Base-by-base conservation (phyloP, 2,329 filamentous ascomycete species). In the Fusarium phyllophilum region DNA sequence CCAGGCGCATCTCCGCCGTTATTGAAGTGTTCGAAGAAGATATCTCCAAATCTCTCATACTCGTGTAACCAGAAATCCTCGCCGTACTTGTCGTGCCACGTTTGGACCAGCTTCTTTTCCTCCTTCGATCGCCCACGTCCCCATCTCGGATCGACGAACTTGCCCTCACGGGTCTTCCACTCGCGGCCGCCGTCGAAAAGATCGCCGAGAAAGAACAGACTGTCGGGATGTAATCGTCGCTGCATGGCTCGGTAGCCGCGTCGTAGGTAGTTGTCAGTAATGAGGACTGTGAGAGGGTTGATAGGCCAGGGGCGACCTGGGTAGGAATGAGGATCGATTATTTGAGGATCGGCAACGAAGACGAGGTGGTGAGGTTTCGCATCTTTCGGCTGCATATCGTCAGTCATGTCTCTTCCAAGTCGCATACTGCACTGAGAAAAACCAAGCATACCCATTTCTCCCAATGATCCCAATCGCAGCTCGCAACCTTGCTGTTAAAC, bases 321-420 rank as follows among this genome's bases (percentile, higher is more conserved):
- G 79, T 98, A 98, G n/a, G 95, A 97, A 82, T 98, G 94, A 62
- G 95, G 94, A 82, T 98, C 95, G 79, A 96, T 94, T 66, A 98
- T 88, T 81, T 98, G 95, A 48, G 95, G 95, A 79, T 98, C 95
- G 69, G 95, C 94, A 75, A 98, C 87, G 80, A 98, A 91, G 76
- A 94, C 87, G 75, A 97, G 88, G 80, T 92, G 94, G 81, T 98
- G 95, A 34, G 96, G 96, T 39, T 88, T 90, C 57, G 95, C 92
- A 75, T 88, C 90, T 78, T 88, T 83, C 60, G 95, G 94, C 96
- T 97, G 79, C 42, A 41, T 42, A 51, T 54, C 34, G 79, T 78
- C 58, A 74, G 74, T 68, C n/a, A 44, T 17, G 31, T 38, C 31
- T 24, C 26, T 36, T 22, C 26, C 17, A 12, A 24, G n/a, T 26